These are phyloP conservation scores for Nephelium lappaceum DNA, from an alignment of 345 rosid species.

Conservation along the genomic window DNA sequence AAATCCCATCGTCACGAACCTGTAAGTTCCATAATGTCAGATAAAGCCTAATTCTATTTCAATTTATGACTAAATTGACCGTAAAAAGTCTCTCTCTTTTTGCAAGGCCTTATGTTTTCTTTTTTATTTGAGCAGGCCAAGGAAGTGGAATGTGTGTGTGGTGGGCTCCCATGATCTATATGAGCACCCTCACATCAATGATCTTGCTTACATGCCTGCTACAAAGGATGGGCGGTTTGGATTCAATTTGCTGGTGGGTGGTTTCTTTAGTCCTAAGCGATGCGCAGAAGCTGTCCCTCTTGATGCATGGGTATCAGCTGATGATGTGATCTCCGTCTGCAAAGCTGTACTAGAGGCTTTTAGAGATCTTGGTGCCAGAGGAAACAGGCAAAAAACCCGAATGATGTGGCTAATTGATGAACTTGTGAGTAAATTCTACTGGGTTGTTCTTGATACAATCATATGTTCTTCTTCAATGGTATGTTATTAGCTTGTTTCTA, in stretches of 20 bases:
- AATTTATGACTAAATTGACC: background rate
- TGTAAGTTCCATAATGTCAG: constrained; percentile 47
- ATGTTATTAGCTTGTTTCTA: background rate
- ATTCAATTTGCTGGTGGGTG: constrained; percentile 91
- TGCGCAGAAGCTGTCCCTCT: constrained; percentile 94
- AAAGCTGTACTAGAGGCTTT: constrained; percentile 80
- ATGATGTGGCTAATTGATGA: constrained; percentile 99
- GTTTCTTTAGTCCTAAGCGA: constrained; percentile 89
- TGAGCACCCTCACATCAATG: constrained; percentile 98
- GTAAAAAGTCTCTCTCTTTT: background rate
- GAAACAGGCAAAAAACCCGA: constrained; percentile 88
- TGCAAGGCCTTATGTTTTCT: background rate
- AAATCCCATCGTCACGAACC: constrained; percentile 68
- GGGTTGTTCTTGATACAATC: background rate
- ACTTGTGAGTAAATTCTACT: constrained; percentile 56
- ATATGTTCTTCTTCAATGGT: background rate
- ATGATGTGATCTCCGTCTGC: constrained; percentile 71
- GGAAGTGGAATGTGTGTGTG: constrained; percentile 97
- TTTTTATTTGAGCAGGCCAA: constrained; percentile 59
- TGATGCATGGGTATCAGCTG: constrained; percentile 91
- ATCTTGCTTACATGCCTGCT: constrained; percentile 97
- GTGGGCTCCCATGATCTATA: constrained; percentile 92
- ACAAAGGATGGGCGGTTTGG: constrained; percentile 74
- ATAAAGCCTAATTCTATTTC: background rate
- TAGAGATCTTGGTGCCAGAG: constrained; percentile 89